Evolutionary conservation across 176 grass and related monocot genomes (phyloP).

Genomic region (Rhynchospora breviuscula): DNA sequence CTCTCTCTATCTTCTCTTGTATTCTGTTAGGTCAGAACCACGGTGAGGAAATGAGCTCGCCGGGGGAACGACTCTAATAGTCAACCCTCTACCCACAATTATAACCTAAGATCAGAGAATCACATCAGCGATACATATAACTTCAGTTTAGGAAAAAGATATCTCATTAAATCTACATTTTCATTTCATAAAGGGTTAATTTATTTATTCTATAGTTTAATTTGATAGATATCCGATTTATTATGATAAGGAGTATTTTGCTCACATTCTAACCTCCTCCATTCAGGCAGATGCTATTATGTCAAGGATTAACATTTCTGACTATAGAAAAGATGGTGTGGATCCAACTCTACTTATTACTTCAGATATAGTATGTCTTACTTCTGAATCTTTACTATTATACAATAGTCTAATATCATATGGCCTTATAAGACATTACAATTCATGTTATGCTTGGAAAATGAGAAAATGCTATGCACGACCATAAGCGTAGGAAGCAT

Average conservation of each 20-base stretch:
- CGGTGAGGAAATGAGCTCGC: too few relatives aligned
- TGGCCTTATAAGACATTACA: neutral
- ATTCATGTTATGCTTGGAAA: neutral
- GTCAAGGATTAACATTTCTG: conserved; percentile 60
- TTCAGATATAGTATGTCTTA: conserved; percentile 88
- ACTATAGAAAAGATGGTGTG: conserved; percentile 50
- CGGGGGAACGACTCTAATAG: too few relatives aligned
- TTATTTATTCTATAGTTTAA: neutral
- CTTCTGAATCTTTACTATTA: neutral
- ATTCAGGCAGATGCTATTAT: conserved; percentile 90
- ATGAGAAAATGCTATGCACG: neutral
- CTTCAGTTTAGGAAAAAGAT: neutral
- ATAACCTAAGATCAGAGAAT: too few relatives aligned
- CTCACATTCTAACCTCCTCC: neutral
- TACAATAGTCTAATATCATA: neutral
- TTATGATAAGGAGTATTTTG: neutral
- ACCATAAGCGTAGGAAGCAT: neutral
- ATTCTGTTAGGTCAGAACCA: too few relatives aligned
- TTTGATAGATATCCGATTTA: neutral
- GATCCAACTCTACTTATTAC: conserved; percentile 68
- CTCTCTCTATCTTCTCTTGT: too few relatives aligned
- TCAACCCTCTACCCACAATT: too few relatives aligned
- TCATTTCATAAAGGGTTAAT: neutral
- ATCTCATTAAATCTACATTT: neutral
- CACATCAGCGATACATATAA: neutral